Evolutionary conservation across 2,329 filamentous ascomycete species (phyloP).

Genomic region (Monosporascus sp.): DNA sequence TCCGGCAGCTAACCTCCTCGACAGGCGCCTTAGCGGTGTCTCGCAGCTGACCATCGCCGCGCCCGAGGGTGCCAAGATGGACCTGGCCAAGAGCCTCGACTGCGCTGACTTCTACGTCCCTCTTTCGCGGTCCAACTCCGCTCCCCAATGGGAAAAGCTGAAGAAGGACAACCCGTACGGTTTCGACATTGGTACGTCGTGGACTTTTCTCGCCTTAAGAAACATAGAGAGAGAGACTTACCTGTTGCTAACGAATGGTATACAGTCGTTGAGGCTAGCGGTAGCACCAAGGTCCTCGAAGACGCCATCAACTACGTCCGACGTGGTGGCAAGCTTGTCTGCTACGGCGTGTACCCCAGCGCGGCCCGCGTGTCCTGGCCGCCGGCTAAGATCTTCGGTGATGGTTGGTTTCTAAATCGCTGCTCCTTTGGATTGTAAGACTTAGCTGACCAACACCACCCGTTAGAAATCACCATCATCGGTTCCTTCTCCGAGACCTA

Average conservation of each 20-base stretch:
- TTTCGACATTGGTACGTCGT: conserved; percentile 56
- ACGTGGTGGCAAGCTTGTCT: conserved; percentile 64
- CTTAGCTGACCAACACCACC: conserved; percentile 22
- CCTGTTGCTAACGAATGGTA: conserved; percentile 9
- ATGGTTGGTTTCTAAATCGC: conserved; percentile 18
- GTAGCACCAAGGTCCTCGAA: conserved; percentile 63
- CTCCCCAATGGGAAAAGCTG: conserved; percentile 55
- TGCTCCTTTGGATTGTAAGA: background rate
- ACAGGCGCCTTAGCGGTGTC: conserved; percentile 52
- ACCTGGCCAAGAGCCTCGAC: conserved; percentile 55
- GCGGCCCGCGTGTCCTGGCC: conserved; percentile 60
- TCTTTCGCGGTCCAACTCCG: conserved; percentile 48
- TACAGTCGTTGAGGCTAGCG: conserved; percentile 62
- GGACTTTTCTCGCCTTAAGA: background rate
- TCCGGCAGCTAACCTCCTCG: background rate
- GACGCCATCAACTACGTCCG: conserved; percentile 67
- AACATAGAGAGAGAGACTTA: background rate
- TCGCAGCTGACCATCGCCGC: conserved; percentile 67
- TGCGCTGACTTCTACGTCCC: conserved; percentile 50
- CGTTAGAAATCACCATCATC: conserved; percentile 64
- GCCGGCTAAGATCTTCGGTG: conserved; percentile 64
- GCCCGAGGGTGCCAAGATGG: conserved; percentile 64
- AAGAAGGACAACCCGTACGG: conserved; percentile 63
- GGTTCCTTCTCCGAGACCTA: conserved; percentile 70
- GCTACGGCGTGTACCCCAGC: conserved; percentile 65